phyloP scores from a whole-genome alignment of 768 basidiomycete genomes.

The Lentinus tigrinus region DNA sequence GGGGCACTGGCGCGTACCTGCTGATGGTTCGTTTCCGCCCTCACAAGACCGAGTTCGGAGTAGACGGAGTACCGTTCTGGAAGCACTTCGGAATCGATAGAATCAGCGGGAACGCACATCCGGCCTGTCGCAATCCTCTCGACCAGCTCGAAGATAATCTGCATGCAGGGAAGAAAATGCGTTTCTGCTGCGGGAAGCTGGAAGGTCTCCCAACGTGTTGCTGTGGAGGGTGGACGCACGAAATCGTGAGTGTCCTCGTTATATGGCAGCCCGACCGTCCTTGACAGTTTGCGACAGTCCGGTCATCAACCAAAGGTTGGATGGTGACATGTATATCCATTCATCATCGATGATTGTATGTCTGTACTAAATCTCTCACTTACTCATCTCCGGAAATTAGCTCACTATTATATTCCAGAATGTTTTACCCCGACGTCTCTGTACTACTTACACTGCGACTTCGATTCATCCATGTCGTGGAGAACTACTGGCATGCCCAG shows the following conservation, averaged over 20 bases:
- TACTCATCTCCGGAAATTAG: no score
- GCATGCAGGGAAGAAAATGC: not conserved
- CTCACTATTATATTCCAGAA: no score
- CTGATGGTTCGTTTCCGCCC: not conserved
- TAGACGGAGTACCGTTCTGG: not conserved
- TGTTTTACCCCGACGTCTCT: no score
- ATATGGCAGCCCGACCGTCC: no score
- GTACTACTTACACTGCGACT: no score
- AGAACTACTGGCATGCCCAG: no score
- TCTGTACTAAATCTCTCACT: no score
- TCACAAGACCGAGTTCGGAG: not conserved
- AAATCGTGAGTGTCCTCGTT: not conserved
- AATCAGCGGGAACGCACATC: not conserved
- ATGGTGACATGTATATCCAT: no score
- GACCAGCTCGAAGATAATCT: not conserved
- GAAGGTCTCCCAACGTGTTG: not conserved
- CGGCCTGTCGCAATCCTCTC: not conserved
- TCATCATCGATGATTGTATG: no score
- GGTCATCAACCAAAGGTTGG: no score
- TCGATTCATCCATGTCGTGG: no score
- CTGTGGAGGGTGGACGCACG: constrained; percentile 10
- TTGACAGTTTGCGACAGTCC: no score
- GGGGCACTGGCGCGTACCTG: constrained; percentile 3
- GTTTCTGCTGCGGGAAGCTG: constrained; percentile 2
- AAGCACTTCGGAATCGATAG: constrained; percentile 6